Evolutionary conservation across 352 stramenopile genomes (phyloP).

Genomic region (Paralagenidium karlingii): DNA sequence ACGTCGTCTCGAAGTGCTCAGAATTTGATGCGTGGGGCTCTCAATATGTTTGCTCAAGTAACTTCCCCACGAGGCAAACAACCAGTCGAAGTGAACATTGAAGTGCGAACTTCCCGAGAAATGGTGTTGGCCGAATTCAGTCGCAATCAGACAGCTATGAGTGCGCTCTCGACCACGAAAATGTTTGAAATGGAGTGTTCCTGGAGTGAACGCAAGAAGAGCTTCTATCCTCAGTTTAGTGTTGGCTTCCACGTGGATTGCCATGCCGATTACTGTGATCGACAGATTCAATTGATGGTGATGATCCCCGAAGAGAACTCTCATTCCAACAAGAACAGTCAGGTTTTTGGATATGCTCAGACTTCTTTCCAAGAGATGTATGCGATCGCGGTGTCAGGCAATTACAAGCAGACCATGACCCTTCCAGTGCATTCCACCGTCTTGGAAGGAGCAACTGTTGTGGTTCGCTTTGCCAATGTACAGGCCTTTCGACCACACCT

Average conservation of each 20-base stretch:
- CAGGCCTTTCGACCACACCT: slow-evolving; percentile 27
- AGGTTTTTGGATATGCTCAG: slow-evolving; percentile 55
- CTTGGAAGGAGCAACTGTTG: slow-evolving; percentile 40
- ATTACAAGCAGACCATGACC: slow-evolving; percentile 45
- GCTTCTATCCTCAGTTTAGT: slow-evolving; percentile 44
- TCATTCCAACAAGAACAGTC: slow-evolving; percentile 40
- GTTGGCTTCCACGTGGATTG: slow-evolving; percentile 53
- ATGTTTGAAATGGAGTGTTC: slow-evolving; percentile 40
- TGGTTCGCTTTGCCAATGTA: slow-evolving; percentile 43
- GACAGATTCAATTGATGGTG: slow-evolving; percentile 60
- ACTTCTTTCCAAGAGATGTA: slow-evolving; percentile 75
- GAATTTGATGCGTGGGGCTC: slow-evolving; percentile 56
- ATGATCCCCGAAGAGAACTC: slow-evolving; percentile 69
- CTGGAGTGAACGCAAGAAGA: slow-evolving; percentile 59
- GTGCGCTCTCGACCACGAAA: slow-evolving; percentile 4
- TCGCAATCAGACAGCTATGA: neutral
- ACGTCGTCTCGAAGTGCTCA: slow-evolving; percentile 42
- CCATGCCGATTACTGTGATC: slow-evolving; percentile 30
- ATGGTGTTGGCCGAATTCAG: slow-evolving; percentile 14
- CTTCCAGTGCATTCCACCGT: slow-evolving; percentile 53
- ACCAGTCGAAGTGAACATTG: slow-evolving; percentile 49
- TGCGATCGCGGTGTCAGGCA: slow-evolving; percentile 39
- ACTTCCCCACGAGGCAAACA: slow-evolving; percentile 21
- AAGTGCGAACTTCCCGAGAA: slow-evolving; percentile 46
- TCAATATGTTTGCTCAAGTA: slow-evolving; percentile 50